Evolutionary conservation across 495 filamentous ascomycete genomes (phyloP).

Genomic region (Penicillium lagena): DNA sequence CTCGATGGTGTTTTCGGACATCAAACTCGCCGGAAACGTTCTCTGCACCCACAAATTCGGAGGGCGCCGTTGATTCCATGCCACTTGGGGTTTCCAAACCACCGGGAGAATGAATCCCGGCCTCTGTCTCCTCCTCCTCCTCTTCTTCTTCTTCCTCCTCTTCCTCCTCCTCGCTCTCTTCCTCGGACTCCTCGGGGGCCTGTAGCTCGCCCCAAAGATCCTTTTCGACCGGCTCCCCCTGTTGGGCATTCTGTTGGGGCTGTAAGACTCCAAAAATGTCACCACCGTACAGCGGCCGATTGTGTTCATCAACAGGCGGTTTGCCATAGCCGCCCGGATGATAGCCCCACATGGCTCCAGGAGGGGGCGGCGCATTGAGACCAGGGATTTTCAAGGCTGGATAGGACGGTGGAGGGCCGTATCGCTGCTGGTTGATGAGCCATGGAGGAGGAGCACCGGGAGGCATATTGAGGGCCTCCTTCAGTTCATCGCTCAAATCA

Average conservation of each 20-base stretch:
- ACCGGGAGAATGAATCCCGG: constrained; percentile 65
- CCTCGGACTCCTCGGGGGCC: constrained; percentile 72
- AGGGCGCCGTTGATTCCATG: constrained; percentile 69
- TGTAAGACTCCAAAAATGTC: constrained; percentile 87
- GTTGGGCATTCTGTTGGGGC: constrained; percentile 50
- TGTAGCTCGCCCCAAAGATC: constrained; percentile 94
- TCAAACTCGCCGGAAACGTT: constrained; percentile 84
- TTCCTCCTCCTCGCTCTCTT: constrained; percentile 63
- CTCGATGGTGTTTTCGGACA: constrained; percentile 77
- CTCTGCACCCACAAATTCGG: constrained; percentile 66
- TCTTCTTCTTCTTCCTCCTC: constrained; percentile 71
- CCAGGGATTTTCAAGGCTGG: constrained; percentile 88
- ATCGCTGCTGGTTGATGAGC: constrained; percentile 94
- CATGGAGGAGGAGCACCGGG: constrained; percentile 92
- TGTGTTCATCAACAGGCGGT: constrained; percentile 88
- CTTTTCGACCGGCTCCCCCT: constrained; percentile 78
- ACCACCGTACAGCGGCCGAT: constrained; percentile 82
- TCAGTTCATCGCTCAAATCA: constrained; percentile 82
- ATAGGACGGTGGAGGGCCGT: constrained; percentile 89
- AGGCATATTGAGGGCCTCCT: constrained; percentile 90
- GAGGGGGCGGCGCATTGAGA: constrained; percentile 87
- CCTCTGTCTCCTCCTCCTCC: constrained; percentile 51
- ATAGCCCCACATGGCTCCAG: constrained; percentile 94
- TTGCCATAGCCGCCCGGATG: constrained; percentile 94
- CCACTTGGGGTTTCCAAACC: constrained; percentile 79